Evolutionary conservation across 1,284 basidiomycete species (phyloP).

Genomic region (Irpex rosettiformis): DNA sequence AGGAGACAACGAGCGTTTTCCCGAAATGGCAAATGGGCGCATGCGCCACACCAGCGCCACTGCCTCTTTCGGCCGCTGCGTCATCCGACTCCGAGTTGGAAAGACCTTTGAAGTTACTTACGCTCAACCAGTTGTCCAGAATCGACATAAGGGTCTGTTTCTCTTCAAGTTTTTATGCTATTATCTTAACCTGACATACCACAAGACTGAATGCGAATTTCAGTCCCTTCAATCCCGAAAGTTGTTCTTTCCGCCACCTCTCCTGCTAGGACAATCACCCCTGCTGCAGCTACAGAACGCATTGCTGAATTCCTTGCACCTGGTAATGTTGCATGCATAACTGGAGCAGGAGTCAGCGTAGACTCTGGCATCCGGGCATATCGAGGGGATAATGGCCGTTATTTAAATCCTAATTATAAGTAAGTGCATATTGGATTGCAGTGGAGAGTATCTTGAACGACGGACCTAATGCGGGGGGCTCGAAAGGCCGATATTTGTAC

Average conservation of each 20-base stretch:
- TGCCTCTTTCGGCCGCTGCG: too few relatives aligned
- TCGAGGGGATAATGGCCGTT: slow-evolving; percentile 77
- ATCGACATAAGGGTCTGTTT: too few relatives aligned
- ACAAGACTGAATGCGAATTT: slow-evolving; percentile 60
- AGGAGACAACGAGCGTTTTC: too few relatives aligned
- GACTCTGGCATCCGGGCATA: slow-evolving; percentile 92
- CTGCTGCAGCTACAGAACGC: slow-evolving; percentile 57
- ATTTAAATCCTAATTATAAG: slow-evolving; percentile 92
- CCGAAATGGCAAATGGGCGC: too few relatives aligned
- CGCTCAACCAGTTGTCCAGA: too few relatives aligned
- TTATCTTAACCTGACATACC: background rate
- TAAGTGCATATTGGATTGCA: slow-evolving; percentile 34
- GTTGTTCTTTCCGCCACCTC: slow-evolving; percentile 43
- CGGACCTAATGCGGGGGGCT: background rate
- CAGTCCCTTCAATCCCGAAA: slow-evolving; percentile 75
- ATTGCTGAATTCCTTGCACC: slow-evolving; percentile 63
- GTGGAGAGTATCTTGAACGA: background rate
- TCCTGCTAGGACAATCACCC: slow-evolving; percentile 39
- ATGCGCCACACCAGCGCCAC: too few relatives aligned
- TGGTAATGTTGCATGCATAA: slow-evolving; percentile 73
- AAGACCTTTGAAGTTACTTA: too few relatives aligned
- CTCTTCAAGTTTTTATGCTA: too few relatives aligned
- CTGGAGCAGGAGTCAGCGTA: slow-evolving; percentile 90
- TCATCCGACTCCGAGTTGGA: too few relatives aligned
- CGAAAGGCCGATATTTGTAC: slow-evolving; percentile 58